Conservation (phyloP, 352 stramenopile species). For the Pythium plurisporium region DNA sequence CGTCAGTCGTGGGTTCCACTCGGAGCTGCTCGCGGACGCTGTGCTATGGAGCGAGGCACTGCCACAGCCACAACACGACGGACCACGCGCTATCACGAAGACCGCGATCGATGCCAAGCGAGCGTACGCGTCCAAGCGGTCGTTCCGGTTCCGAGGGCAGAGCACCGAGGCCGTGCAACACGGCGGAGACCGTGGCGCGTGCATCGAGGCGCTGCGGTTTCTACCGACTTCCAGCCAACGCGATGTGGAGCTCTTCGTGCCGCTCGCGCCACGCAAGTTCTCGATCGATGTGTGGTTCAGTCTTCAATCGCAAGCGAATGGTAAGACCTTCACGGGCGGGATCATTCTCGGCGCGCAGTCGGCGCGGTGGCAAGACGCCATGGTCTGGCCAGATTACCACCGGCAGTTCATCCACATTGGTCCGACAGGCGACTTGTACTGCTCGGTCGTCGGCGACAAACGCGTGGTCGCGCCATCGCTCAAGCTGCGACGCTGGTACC, state of each 20-base stretch:
- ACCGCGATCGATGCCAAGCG: conserved; percentile 7
- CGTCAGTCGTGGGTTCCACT: conserved; percentile 9
- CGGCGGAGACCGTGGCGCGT: conserved; percentile 10
- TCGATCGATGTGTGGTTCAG: conserved; percentile 43
- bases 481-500: background rate
- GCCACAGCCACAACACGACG: background rate
- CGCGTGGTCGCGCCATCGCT: background rate
- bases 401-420: conserved; percentile 30
- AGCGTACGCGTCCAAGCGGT: background rate
- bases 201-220: conserved; percentile 20
- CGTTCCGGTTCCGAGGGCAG: conserved; percentile 13
- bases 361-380: background rate
- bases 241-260: conserved; percentile 17
- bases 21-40: conserved; percentile 11
- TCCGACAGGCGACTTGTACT: background rate
- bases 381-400: conserved; percentile 32
- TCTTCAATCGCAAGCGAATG: conserved; percentile 1
- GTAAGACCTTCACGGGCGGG: conserved; percentile 14
- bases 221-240: conserved; percentile 10
- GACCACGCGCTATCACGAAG: background rate
- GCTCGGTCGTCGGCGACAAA: background rate
- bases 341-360: conserved; percentile 45
- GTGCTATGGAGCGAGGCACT: conserved; percentile 2
- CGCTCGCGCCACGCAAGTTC: conserved; percentile 23
- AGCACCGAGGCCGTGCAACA: background rate